A percentile compares a stretch with the other conserved stretches of the same genome.
Evolutionary conservation across 768 basidiomycete genomes (phyloP).

Genomic region (Nidularia pulvinata): DNA sequence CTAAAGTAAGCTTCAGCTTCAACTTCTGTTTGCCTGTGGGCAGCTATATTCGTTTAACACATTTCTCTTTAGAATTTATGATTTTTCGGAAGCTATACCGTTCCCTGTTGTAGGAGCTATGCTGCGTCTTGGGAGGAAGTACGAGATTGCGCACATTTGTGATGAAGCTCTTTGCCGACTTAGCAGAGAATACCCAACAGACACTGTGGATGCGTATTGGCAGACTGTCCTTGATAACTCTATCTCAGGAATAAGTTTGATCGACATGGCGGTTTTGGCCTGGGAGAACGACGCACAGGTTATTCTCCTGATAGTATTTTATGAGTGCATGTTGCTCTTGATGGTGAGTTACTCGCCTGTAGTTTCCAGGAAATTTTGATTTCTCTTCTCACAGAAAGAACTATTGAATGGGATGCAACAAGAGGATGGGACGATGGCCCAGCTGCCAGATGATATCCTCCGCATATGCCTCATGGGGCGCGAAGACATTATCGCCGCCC

Average conservation of each 20-base stretch:
- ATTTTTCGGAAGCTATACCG: neutral
- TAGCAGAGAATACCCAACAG: neutral
- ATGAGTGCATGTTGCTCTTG: neutral
- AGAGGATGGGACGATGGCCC: neutral
- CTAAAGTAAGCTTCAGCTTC: too few relatives aligned
- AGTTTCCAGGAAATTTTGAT: neutral
- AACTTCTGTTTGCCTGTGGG: too few relatives aligned
- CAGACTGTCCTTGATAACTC: neutral
- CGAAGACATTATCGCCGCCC: neutral
- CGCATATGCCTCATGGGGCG: neutral
- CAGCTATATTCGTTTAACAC: too few relatives aligned
- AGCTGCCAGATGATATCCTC: neutral
- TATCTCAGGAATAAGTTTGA: neutral
- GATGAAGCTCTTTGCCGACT: neutral
- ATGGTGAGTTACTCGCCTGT: neutral
- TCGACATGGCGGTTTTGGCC: neutral
- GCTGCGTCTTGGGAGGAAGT: neutral
- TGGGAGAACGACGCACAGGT: neutral
- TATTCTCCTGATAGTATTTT: neutral
- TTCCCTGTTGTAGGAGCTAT: neutral
- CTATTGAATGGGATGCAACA: neutral
- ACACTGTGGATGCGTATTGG: neutral
- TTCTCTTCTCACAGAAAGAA: neutral
- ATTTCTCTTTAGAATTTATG: too few relatives aligned
- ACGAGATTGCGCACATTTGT: neutral